Conservation (phyloP, 2,329 filamentous ascomycete species). For the Calycina marina region DNA sequence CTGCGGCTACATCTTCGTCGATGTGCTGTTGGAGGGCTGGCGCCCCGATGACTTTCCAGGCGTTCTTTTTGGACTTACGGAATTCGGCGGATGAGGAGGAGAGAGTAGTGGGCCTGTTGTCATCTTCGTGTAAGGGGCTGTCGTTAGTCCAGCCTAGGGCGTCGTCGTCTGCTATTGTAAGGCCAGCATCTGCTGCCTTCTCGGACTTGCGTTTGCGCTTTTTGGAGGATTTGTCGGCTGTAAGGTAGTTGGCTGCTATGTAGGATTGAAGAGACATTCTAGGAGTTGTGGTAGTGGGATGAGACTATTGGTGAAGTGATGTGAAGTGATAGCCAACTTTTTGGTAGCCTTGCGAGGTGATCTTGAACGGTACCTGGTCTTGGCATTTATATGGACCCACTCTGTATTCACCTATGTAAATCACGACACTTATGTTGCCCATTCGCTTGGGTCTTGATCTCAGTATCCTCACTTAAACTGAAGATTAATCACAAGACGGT, state of each 20-base stretch:
- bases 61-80: constrained; percentile 61
- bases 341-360: no score
- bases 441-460: no score
- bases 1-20: constrained; percentile 45
- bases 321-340: no score
- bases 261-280: constrained; percentile 62
- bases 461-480: no score
- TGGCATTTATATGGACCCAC: no score
- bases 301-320: no score
- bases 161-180: constrained; percentile 53
- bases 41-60: constrained; percentile 58
- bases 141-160: constrained; percentile 27
- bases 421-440: no score
- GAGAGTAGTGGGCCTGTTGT: constrained; percentile 34
- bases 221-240: constrained; percentile 37
- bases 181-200: constrained; percentile 29
- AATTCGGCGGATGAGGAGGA: constrained; percentile 42
- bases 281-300: no score
- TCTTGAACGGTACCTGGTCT: no score
- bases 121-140: constrained; percentile 36
- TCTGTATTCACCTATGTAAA: no score
- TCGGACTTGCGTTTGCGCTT: constrained; percentile 48
- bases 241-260: constrained; percentile 83
- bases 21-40: constrained; percentile 22
- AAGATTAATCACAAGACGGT: no score